Conservation (phyloP, 306 rosid species). For the Cucurbita maxima region DNA sequence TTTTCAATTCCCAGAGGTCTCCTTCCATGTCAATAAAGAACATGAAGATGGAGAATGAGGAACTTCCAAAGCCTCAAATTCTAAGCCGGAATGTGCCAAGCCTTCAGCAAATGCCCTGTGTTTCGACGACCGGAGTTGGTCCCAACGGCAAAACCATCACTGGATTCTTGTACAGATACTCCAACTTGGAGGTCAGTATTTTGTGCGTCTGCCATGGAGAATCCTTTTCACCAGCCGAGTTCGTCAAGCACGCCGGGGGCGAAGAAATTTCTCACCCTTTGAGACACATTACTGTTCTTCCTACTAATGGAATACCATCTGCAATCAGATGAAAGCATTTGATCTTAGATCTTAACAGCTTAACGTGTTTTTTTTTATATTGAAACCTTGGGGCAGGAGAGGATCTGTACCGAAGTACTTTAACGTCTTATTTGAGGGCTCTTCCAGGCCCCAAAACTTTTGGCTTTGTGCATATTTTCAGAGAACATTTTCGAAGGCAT, state of each 20-base stretch:
- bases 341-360: background rate
- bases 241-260: conserved; percentile 87
- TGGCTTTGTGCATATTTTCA: background rate
- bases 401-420: background rate
- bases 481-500: background rate
- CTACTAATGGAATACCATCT: conserved; percentile 15
- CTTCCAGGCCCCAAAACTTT: background rate
- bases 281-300: conserved; percentile 54
- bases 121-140: conserved; percentile 50
- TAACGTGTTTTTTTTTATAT: background rate
- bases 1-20: background rate
- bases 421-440: background rate
- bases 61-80: conserved; percentile 25
- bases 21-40: conserved; percentile 5
- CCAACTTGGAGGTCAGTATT: conserved; percentile 51
- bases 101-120: conserved; percentile 53
- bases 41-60: conserved; percentile 8
- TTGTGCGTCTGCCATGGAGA: conserved; percentile 84
- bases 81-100: background rate
- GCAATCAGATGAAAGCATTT: background rate
- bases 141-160: conserved; percentile 50
- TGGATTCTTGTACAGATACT: conserved; percentile 50
- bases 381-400: too few species aligned
- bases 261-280: conserved; percentile 46
- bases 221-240: conserved; percentile 65